Evolutionary conservation across 345 rosid genomes (phyloP).

Genomic region (Carallia pectinifolia): DNA sequence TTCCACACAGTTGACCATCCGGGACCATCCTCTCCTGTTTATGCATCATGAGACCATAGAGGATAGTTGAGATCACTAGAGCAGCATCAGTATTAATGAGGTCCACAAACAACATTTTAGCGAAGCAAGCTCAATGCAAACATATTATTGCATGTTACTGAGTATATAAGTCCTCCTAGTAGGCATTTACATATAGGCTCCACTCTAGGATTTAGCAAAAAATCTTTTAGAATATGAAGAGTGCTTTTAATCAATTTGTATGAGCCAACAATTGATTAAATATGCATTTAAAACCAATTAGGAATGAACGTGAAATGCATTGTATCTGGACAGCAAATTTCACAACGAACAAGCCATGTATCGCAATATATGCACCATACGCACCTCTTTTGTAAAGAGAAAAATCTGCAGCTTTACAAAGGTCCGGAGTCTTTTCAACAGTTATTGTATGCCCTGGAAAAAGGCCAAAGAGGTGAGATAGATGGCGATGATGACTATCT

Average conservation of each 20-base stretch:
- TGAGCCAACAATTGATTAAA: too few species aligned
- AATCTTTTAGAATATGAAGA: too few species aligned
- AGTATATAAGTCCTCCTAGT: too few species aligned
- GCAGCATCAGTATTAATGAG: neutral
- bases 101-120: neutral
- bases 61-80: neutral
- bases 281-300: too few species aligned
- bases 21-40: constrained; percentile 89
- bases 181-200: too few species aligned
- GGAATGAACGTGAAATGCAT: neutral
- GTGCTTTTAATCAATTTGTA: too few species aligned
- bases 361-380: constrained; percentile 36
- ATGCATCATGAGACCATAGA: neutral
- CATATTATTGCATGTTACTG: too few species aligned
- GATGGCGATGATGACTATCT: constrained; percentile 73
- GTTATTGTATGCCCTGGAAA: constrained; percentile 88
- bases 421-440: constrained; percentile 58
- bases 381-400: constrained; percentile 80
- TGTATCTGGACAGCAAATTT: neutral
- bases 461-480: constrained; percentile 90
- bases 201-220: too few species aligned
- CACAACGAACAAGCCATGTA: neutral
- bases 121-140: too few species aligned
- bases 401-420: constrained; percentile 68
- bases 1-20: constrained; percentile 98